Conservation (phyloP, 257 asterid genomes). For the Thymus mandschuricus region DNA sequence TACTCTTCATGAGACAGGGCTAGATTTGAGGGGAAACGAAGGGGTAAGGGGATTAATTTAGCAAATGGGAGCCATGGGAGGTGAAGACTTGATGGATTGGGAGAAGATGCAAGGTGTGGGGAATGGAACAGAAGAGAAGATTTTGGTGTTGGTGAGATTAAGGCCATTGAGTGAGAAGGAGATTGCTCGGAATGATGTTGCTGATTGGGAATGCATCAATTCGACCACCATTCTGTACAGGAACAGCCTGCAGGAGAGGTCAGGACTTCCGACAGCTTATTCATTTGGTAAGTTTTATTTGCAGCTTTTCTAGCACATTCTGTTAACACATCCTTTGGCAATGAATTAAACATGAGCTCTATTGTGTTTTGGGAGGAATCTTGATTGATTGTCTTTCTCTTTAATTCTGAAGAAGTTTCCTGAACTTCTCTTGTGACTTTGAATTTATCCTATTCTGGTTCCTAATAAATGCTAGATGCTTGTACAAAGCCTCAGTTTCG, state of each 20-base stretch:
- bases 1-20: slow-evolving; percentile 31
- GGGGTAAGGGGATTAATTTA: slow-evolving; percentile 25
- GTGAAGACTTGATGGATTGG: slow-evolving; percentile 75
- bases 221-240: slow-evolving; percentile 87
- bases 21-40: slow-evolving; percentile 34
- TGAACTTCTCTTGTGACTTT: not conserved
- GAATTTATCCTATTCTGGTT: not conserved
- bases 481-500: not conserved
- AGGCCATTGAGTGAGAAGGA: slow-evolving; percentile 98
- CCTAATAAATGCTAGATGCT: not conserved
- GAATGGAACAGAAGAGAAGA: slow-evolving; percentile 74
- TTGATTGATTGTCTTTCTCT: slow-evolving; percentile 1
- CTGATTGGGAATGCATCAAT: slow-evolving; percentile 99
- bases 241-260: slow-evolving; percentile 97
- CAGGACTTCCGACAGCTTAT: slow-evolving; percentile 91
- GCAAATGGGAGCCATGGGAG: slow-evolving; percentile 87
- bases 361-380: not conserved
- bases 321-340: not conserved
- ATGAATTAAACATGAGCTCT: not conserved
- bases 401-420: slow-evolving; percentile 2
- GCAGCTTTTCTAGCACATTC: not conserved
- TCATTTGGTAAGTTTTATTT: slow-evolving; percentile 69
- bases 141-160: slow-evolving; percentile 89
- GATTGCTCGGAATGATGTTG: slow-evolving; percentile 74
- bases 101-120: slow-evolving; percentile 75